Evolutionary conservation across 768 basidiomycete species (phyloP), one percentile per base, ranked within the genome.

Genomic region (Rhizopogon vinicolor): DNA sequence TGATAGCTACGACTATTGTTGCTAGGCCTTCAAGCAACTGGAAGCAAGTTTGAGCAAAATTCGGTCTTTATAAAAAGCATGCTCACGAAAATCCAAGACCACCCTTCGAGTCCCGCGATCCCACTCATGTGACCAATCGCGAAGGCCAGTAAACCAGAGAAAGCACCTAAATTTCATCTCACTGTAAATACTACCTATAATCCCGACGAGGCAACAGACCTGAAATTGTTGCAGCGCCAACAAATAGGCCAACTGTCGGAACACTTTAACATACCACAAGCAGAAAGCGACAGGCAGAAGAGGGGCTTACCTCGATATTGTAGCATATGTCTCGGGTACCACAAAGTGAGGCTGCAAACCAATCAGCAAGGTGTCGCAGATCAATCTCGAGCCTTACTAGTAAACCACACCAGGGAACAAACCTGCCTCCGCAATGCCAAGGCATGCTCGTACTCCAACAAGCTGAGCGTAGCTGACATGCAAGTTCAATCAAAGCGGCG

Each of bases 341-440:
- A 85, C 31, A 83, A 68, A 3, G 80, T 81, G 16, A 86, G 67
- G 59, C 80, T 82, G 42, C 42, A n/a, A 2, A 40, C 12, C 13
- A 28, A 43, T 29, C 29, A n/a, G 45, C 10, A 19, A 13, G 35
- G 7, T 16, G 5, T 19, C 48, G 9, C 16, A 44, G 19, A 5
- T 6, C 44, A 42, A 3, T 14, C 39, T 22, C 5, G 31, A 12
- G 13, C 65, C 77, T 46, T 52, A 85, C 84, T 83, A 87, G 70
- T 85, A 89, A 0, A 80, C 78, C n/a, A 87, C 82, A 43, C 85
- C 85, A 9, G 86, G 86, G 68, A 84, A 86, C 8, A 87, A 66
- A 7, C 86, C 86, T 3, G 84, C 82, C 68, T 87, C 86, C 1
- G 82, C 78, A 5, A 84, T 70, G 3, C 86, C 86, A 1, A 86